These are phyloP conservation scores for Eucalyptus erythrocorys DNA, from an alignment of 345 rosid species.

Conservation along the genomic window DNA sequence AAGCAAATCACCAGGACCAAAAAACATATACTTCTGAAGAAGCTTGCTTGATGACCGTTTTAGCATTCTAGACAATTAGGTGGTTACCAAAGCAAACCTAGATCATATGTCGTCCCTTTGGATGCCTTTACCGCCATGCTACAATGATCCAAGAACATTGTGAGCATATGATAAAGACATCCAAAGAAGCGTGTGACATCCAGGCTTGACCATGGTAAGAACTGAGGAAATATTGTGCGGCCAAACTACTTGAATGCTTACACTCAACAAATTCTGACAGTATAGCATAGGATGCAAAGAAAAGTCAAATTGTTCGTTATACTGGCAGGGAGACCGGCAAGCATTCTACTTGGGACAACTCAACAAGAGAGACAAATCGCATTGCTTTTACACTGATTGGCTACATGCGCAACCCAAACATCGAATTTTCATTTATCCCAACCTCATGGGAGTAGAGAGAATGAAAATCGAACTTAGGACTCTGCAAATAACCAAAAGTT, in stretches of 20 bases:
- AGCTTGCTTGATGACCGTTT: neutral
- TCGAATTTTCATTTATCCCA: neutral
- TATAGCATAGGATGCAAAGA: neutral
- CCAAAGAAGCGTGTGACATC: neutral
- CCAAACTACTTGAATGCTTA: neutral
- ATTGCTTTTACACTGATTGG: neutral
- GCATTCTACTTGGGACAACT: neutral
- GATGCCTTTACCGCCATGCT: neutral
- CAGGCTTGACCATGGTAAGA: neutral
- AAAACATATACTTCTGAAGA: neutral
- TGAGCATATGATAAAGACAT: neutral
- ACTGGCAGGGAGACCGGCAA: neutral
- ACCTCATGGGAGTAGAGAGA: neutral
- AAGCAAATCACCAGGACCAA: neutral
- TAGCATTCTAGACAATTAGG: neutral
- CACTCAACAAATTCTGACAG: neutral
- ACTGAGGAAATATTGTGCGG: neutral
- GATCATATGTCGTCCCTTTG: neutral
- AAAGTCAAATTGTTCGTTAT: neutral
- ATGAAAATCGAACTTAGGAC: neutral
- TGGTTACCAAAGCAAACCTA: neutral
- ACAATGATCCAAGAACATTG: neutral
- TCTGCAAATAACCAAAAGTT: neutral
- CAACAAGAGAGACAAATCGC: neutral
- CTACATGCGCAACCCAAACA: neutral